A percentile compares a stretch with the other conserved stretches of the same genome.
Evolutionary conservation across 306 rosid species (phyloP).

Genomic region (Sicyos baderoa): DNA sequence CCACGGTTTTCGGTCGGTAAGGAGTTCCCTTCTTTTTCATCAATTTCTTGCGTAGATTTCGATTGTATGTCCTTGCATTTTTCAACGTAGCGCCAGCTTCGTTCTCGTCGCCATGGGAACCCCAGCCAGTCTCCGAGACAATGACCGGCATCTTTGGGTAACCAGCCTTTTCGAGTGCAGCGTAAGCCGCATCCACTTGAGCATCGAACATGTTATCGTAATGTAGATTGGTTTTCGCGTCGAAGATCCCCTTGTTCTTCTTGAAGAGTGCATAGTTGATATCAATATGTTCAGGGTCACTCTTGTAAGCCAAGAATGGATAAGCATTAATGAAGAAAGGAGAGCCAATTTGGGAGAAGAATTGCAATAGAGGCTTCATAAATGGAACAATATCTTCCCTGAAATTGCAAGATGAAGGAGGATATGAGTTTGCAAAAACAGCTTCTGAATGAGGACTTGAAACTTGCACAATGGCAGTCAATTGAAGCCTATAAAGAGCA

Average conservation of each 20-base stretch:
- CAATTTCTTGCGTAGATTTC: slow-evolving; percentile 45
- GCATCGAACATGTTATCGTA: slow-evolving; percentile 87
- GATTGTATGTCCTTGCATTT: slow-evolving; percentile 63
- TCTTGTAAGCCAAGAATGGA: slow-evolving; percentile 85
- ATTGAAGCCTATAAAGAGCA: slow-evolving; percentile 42
- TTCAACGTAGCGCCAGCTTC: slow-evolving; percentile 58
- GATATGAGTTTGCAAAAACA: slow-evolving; percentile 73
- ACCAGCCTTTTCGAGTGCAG: slow-evolving; percentile 73
- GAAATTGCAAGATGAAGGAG: slow-evolving; percentile 79
- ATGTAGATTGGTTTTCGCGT: slow-evolving; percentile 65
- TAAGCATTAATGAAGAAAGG: slow-evolving; percentile 94
- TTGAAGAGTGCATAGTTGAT: slow-evolving; percentile 72
- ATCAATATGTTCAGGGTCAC: slow-evolving; percentile 70
- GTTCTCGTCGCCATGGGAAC: slow-evolving; percentile 58
- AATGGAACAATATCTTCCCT: slow-evolving; percentile 47
- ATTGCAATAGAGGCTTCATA: slow-evolving; percentile 74
- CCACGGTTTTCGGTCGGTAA: slow-evolving; percentile 57
- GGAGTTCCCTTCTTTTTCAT: slow-evolving; percentile 87
- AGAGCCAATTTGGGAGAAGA: slow-evolving; percentile 59
- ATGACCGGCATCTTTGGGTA: slow-evolving; percentile 61
- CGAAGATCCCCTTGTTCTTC: slow-evolving; percentile 52
- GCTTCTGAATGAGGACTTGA: slow-evolving; percentile 92
- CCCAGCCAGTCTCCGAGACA: slow-evolving; percentile 95
- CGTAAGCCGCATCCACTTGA: slow-evolving; percentile 71
- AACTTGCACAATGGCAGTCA: slow-evolving; percentile 46